Evolutionary conservation across 2,329 filamentous ascomycete genomes (phyloP), one percentile per base, ranked within the genome.

Genomic region (Ophiostoma populinum): DNA sequence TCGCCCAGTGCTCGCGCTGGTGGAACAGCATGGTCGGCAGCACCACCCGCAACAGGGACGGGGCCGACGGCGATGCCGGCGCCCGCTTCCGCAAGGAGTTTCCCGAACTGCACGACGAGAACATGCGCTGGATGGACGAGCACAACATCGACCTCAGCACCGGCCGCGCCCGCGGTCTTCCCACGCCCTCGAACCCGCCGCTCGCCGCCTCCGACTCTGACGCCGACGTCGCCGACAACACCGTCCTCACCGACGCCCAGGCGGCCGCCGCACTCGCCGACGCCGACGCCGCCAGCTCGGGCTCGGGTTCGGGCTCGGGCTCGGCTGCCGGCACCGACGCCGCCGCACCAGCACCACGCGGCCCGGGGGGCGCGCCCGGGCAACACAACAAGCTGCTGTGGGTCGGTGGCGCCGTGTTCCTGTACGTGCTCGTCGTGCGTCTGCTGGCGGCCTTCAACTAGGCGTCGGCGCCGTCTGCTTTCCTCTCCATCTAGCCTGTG

Each of bases 21-120:
- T 95, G 86, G 86, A 98, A 98, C 58, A 81, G 76, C 22, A 95
- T 87, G 0, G 86, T 87, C 26, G 85, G 83, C 35, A 87, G 87
- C 7, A 80, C 78, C 3, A 11, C 29, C 18, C 3, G 6, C 30
- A 22, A 32, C 20, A 15, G 28, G 2, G 9, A 30, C 13, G 18
- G 27, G 20, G 30, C n/a, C 19, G 9, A 8, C 3, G 90, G 90
- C 16, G 90, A 98, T 51, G 86, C 86, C 10, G 90, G 90, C 4
- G 72, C 77, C 48, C 92, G 92, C 58, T 98, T 98, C 54, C 70
- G 75, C 37, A 63, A 70, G 9, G 83, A 95, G 57, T 98, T 86
- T 83, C 74, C 82, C 12, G 87, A 94, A 31, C 50, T 92, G 16
- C 85, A 98, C 51, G 62, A 69, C 43, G 81, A 90, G 61, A 98